Base-by-base conservation (phyloP, 495 filamentous ascomycete species). In the Aspergillus biplanus region DNA sequence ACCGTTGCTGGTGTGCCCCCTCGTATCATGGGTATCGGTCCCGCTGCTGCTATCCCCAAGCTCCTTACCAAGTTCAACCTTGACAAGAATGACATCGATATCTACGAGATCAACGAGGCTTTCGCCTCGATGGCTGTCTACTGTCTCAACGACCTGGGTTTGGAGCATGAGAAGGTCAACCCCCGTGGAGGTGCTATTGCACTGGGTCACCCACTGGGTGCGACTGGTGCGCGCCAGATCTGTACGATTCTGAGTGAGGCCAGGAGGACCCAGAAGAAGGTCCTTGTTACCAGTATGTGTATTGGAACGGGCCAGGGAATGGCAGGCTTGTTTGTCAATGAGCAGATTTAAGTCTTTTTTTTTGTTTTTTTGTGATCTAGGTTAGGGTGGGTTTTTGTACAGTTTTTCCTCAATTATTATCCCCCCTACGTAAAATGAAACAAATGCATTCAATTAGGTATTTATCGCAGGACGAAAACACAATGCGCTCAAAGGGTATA, bases 71-170 rank as follows among this genome's bases (percentile, higher is more conserved):
- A 96, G 80, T 89, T 88, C 86, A 85, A 87, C 71, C 73, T 99
- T 64, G 82, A 80, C n/a, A 82, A 96, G 56, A 80, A 88, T 52
- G 94, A 99, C 62, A 84, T 92, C 63, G 95, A 99, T 67, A 83
- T 99, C 50, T 86, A 91, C 66, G 95, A 99, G 83, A 78, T 99
- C 70, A 99, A 99, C 77, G 95, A 99, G 85, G 95, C 95, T 2
- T 99, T 99, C 67, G 95, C 94, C 32, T 92, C 88, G 33, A 99
- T 99, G 94, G 93, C 91, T 1, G 92, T 97, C 3, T 99, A 97
- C 83, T 97, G 92, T 78, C 73, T 89, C 18, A 82, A 94, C 60
- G 86, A 82, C 59, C 83, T 97, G 35, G 87, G 87, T 39, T 77
- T 97, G 49, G 90, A 95, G 65, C 86, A 83, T 63, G 78, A 85